Evolutionary conservation across 371 early-diverging fungal genomes (phyloP), one percentile per base, ranked within the genome.

Genomic region (Caulochytrium protostelioides): DNA sequence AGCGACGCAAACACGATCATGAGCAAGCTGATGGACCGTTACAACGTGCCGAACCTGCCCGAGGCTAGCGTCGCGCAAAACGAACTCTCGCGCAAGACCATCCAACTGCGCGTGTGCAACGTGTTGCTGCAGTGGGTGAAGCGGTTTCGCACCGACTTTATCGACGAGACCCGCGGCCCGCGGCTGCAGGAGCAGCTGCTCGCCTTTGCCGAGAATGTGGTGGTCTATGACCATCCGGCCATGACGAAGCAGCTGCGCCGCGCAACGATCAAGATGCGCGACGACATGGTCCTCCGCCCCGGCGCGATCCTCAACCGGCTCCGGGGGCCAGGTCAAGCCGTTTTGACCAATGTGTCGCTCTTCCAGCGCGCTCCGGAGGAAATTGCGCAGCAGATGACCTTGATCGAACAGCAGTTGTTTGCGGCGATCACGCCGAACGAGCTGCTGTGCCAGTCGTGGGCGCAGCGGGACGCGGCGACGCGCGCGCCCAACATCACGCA

Each of bases 311-410:
- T 28, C 43, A 16, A 21, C 25, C 10, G 28, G 28, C 16, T 3
- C 35, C 2, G 25, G 12, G 3, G 25, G 29, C 5, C 14, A 30
- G 18, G 18, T 12, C 30, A 14, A 6, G 6, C 14, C 18, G 14
- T 18, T 30, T 30, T 17, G 22, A 6, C 7, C n/a, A 32, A 30
- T 6, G 13, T 21, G 19, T 22, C 28, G 10, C 25, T 42, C 6
- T 49, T 41, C 20, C 7, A 20, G n/a, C 33, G 33, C 9, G 35
- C 59, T 8, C 55, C 60, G 14, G 39, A 38, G 27, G 57, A 49
- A 6, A 44, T 75, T 23, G 74, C 76, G 0, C 59, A 65, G 15
- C 76, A 76, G 32, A 43, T 76, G 35, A 71, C 72, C 1, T 58
- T 68, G 52, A 58, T 73, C 18, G 76, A 73, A 38, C 52, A 55